Evolutionary conservation across 2,329 filamentous ascomycete genomes (phyloP).

Genomic region (Blumeria graminis): DNA sequence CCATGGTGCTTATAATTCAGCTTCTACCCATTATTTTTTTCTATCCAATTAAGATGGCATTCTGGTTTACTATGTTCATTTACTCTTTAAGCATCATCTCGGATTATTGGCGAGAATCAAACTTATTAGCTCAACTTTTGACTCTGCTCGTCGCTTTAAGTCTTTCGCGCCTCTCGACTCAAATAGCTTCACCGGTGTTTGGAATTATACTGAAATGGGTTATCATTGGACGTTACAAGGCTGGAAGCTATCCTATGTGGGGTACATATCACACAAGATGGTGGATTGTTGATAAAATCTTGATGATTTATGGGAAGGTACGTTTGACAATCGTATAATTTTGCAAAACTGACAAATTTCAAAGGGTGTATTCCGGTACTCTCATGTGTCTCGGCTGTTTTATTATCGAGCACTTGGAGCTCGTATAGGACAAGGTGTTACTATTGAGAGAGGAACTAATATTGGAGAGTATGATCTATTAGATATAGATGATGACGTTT

Average conservation of each 20-base stretch:
- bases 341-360: not conserved
- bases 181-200: slow-evolving; percentile 20
- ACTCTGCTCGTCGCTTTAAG: slow-evolving; percentile 23
- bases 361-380: slow-evolving; percentile 20
- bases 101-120: slow-evolving; percentile 18
- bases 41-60: slow-evolving; percentile 25
- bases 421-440: slow-evolving; percentile 26
- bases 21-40: slow-evolving; percentile 24
- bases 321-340: slow-evolving; percentile 1
- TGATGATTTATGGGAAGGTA: slow-evolving; percentile 22
- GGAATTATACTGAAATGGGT: slow-evolving; percentile 30
- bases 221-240: slow-evolving; percentile 26
- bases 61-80: slow-evolving; percentile 29
- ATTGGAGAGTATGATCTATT: slow-evolving; percentile 33
- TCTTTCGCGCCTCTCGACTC: slow-evolving; percentile 19
- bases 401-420: slow-evolving; percentile 29
- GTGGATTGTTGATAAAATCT: slow-evolving; percentile 32
- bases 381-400: slow-evolving; percentile 18
- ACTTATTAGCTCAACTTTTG: slow-evolving; percentile 22
- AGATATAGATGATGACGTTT: slow-evolving; percentile 25
- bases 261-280: slow-evolving; percentile 30
- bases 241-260: slow-evolving; percentile 35
- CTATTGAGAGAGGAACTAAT: slow-evolving; percentile 19
- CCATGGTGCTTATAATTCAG: slow-evolving; percentile 24
- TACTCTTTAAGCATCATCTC: slow-evolving; percentile 20